Conservation (phyloP, 371 early-diverging fungal species). For the Enterospora canceri region DNA sequence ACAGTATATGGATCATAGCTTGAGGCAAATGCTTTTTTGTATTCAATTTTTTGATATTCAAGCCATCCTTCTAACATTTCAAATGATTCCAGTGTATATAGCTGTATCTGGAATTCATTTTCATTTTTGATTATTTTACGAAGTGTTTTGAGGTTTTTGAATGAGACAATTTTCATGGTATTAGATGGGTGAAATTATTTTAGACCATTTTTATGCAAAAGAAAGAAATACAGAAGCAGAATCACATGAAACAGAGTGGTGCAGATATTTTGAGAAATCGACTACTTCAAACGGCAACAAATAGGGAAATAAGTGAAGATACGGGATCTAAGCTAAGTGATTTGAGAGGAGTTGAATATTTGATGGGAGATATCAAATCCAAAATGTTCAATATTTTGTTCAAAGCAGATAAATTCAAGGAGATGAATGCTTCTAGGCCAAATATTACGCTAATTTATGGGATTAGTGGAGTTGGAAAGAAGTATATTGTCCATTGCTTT, state of each 20-base stretch:
- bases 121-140: constrained; percentile 4
- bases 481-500: constrained; percentile 40
- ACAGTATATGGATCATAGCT: not conserved
- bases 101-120: constrained; percentile 16
- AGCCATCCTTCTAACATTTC: constrained; percentile 15
- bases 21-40: constrained; percentile 10
- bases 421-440: constrained; percentile 31
- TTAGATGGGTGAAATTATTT: not conserved
- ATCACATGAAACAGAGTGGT: constrained; percentile 9
- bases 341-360: constrained; percentile 36
- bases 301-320: constrained; percentile 14
- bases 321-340: constrained; percentile 26
- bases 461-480: constrained; percentile 52
- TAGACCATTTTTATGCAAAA: not conserved
- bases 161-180: not conserved
- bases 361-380: constrained; percentile 16
- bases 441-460: constrained; percentile 47
- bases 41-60: constrained; percentile 6
- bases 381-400: constrained; percentile 37
- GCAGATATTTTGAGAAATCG: constrained; percentile 35
- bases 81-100: constrained; percentile 16
- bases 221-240: not conserved
- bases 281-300: constrained; percentile 18
- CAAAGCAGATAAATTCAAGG: constrained; percentile 32
- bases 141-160: not conserved